phyloP scores from a whole-genome alignment of 2,329 filamentous ascomycete genomes.

The Alternaria incomplexa region DNA sequence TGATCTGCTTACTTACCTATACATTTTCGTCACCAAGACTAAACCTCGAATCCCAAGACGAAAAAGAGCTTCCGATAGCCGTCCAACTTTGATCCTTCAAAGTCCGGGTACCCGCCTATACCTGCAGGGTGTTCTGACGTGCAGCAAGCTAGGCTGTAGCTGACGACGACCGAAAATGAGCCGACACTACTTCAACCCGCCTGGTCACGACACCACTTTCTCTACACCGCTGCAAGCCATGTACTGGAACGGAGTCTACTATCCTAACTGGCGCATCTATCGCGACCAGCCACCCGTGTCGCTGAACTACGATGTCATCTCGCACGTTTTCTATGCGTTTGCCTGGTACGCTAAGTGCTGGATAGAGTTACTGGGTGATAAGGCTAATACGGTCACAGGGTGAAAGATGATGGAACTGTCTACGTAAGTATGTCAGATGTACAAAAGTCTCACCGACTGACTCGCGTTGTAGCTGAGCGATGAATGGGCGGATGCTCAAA shows the following conservation, averaged over 20 bases:
- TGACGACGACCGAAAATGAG: conserved; percentile 37
- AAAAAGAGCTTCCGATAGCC: conserved; percentile 5
- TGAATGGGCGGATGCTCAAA: conserved; percentile 76
- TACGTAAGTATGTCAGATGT: conserved; percentile 65
- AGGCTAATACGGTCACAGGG: conserved; percentile 52
- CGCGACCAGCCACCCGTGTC: conserved; percentile 74
- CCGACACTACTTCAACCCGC: conserved; percentile 33
- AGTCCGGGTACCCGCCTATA: conserved; percentile 16
- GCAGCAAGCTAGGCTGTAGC: conserved; percentile 41
- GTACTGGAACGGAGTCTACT: conserved; percentile 77
- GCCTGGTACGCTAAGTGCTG: conserved; percentile 58
- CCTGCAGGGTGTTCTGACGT: conserved; percentile 29
- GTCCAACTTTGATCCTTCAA: conserved; percentile 4
- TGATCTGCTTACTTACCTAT: conserved; percentile 5
- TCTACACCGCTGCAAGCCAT: conserved; percentile 42
- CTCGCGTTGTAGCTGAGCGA: conserved; percentile 68
- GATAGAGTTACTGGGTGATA: conserved; percentile 9
- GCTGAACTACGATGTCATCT: conserved; percentile 77
- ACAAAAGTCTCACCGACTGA: conserved; percentile 25
- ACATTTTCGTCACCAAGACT: neutral
- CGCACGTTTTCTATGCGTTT: conserved; percentile 84
- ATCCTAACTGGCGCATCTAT: conserved; percentile 80
- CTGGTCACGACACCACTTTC: conserved; percentile 34
- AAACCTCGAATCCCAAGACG: neutral
- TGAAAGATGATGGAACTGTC: conserved; percentile 73